A percentile compares a stretch with the other conserved stretches of the same genome.
Evolutionary conservation across 371 early-diverging fungal species (phyloP).

Genomic region (Zopfochytrium polystomum): DNA sequence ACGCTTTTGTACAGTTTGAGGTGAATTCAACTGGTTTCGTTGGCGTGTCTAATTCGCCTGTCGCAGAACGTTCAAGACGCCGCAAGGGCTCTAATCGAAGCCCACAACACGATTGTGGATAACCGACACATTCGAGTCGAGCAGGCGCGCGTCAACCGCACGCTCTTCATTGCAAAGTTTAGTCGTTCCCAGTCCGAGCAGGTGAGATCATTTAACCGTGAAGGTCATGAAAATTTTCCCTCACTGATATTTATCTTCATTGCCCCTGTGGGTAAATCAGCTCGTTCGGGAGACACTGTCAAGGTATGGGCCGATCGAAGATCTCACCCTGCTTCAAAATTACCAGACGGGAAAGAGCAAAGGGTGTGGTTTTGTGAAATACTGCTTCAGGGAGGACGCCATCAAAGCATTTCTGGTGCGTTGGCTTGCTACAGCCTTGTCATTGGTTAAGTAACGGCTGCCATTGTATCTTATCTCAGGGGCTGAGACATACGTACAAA

Average conservation of each 20-base stretch:
- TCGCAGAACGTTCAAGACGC: slow-evolving; percentile 58
- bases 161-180: slow-evolving; percentile 63
- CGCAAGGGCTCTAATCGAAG: slow-evolving; percentile 60
- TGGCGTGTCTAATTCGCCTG: not conserved
- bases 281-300: slow-evolving; percentile 41
- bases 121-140: slow-evolving; percentile 78
- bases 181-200: slow-evolving; percentile 12
- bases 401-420: slow-evolving; percentile 67
- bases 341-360: slow-evolving; percentile 40
- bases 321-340: slow-evolving; percentile 59
- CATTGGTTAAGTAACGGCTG: not conserved
- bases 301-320: slow-evolving; percentile 67
- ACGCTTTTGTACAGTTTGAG: slow-evolving; percentile 82
- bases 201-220: slow-evolving; percentile 1
- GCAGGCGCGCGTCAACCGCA: slow-evolving; percentile 79
- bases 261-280: slow-evolving; percentile 16
- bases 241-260: not conserved
- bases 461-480: slow-evolving; percentile 18
- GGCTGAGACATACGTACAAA: slow-evolving; percentile 29
- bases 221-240: not conserved
- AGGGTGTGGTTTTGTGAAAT: slow-evolving; percentile 71
- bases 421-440: not conserved
- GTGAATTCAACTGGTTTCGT: slow-evolving; percentile 29
- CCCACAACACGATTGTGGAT: slow-evolving; percentile 66
- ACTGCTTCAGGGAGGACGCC: slow-evolving; percentile 75